These are phyloP conservation scores for Westerdykella ornata DNA, from an alignment of 2,329 filamentous ascomycete species.

Conservation along the genomic window DNA sequence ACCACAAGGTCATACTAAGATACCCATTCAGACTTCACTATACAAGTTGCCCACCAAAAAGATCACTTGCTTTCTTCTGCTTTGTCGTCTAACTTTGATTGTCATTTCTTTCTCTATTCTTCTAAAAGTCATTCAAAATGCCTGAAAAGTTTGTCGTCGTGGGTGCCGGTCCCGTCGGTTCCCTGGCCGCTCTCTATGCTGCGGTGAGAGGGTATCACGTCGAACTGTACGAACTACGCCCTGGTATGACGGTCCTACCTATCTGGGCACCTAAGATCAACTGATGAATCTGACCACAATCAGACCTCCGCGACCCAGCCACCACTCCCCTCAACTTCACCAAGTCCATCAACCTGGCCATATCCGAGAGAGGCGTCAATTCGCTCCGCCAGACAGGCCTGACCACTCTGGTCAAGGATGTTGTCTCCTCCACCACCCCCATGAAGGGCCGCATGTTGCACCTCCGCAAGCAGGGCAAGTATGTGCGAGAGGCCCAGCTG, in stretches of 20 bases:
- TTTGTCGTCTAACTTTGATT: no score
- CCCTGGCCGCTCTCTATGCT: conserved; percentile 86
- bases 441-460: conserved; percentile 98
- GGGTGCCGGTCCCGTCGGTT: conserved; percentile 88
- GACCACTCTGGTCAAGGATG: conserved; percentile 61
- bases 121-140: conserved; percentile 11
- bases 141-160: conserved; percentile 71
- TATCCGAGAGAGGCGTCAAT: conserved; percentile 90
- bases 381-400: conserved; percentile 68
- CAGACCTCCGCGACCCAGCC: conserved; percentile 78
- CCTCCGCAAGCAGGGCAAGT: conserved; percentile 56
- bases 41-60: background rate
- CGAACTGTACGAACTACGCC: conserved; percentile 86
- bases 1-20: background rate
- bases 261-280: background rate
- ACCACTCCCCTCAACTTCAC: conserved; percentile 90
- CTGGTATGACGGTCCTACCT: conserved; percentile 55
- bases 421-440: conserved; percentile 74
- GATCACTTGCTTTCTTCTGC: conserved; percentile 1
- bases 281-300: background rate
- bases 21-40: background rate
- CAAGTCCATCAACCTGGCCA: conserved; percentile 94
- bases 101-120: no score
- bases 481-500: conserved; percentile 73
- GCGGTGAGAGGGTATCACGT: conserved; percentile 82